Evolutionary conservation across 345 rosid genomes (phyloP), one percentile per base, ranked within the genome.

Genomic region (Salix purpurea): DNA sequence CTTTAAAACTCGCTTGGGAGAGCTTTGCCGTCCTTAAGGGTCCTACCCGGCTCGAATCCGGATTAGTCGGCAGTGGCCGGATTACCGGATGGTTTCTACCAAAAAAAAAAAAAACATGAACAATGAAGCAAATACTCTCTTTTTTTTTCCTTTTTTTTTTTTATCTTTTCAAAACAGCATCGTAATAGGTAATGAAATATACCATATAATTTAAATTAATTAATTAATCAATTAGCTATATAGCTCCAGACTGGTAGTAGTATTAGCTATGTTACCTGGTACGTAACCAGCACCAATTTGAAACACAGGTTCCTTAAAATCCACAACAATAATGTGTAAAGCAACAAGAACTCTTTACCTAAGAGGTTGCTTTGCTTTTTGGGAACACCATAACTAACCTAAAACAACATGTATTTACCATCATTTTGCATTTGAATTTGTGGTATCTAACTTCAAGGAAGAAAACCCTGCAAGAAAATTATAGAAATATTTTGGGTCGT

Each of bases 331-430:
- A 58, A 74, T 54, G 39, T 40, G 81, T 79, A 81, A 86, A 86
- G 91, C 91, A 88, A 89, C 93, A 89, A 73, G 54, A 69, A 75
- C 91, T 39, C 65, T 58, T 75, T 70, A 89, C 93, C 93, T 85
- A 88, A 83, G 76, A 58, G 44, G 80, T 83, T 89, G 86, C 86
- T 81, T 87, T 73, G 76, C 76, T 67, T 77, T 67, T 39, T 69
- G 65, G 82, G 60, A 78, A 82, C 34, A 50, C 44, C 73, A n/a
- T 40, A 65, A 81, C 78, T 71, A 73, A 71, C 82, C 36, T 23
- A 71, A 72, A 69, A 62, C 65, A 54, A 60, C 37, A 72, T 64
- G 58, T 70, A 69, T 79, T 81, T 71, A n/a, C 75, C 6, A 87
- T 84, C 86, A 72, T 73, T 6, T 32, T 74, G 69, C 80, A 68